Base-by-base conservation (phyloP, 208 protist genomes). In the Leishmania major region DNA sequence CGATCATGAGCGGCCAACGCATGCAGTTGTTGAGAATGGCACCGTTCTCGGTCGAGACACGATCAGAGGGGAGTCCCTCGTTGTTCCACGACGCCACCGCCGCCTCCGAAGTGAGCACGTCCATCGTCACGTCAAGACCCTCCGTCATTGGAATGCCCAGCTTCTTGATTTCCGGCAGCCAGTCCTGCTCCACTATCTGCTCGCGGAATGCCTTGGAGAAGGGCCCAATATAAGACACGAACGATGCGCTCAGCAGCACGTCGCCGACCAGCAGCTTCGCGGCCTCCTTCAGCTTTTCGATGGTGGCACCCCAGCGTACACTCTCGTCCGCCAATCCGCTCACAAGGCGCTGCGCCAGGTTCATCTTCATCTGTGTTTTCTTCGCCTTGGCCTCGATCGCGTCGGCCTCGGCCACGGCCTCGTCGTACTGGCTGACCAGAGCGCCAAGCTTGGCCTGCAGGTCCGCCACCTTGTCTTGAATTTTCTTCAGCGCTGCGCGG, bases 1-100 rank as follows among this genome's bases (percentile, higher is more conserved):
- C 99, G 77, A 99, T 99, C 77, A 99, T 93, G 53, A 99, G 89
- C 79, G 99, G 99, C 99, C 99, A 99, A 43, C 99, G 97, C 81
- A 97, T 94, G 86, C 98, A 99, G 77, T 98, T 99, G 40, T 84
- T 96, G 45, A 99, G 89, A 80, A 99, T 99, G 37, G 98, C 94
- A 70, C 98, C 99, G 87, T 99, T 99, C 85, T 99, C 98, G 4
- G 98, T 97, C 17, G 99, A 99, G 31, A 99, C 91, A 57, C 93
- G 87, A 87, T 99, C 99, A 4, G 97, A 98, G 35, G 99, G 98
- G 28, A 99, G 95, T 15, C 97, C 98, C 84, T 99, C 97, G 83
- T 99, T 99, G 85, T 99, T 98, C 99, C 99, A 99, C 71, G 83
- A 91, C 11, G 99, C 99, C 25, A 99, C 96, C 37, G 88, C 84